Evolutionary conservation across 129 eudicot species (phyloP).

Genomic region (Glebionis coronaria): DNA sequence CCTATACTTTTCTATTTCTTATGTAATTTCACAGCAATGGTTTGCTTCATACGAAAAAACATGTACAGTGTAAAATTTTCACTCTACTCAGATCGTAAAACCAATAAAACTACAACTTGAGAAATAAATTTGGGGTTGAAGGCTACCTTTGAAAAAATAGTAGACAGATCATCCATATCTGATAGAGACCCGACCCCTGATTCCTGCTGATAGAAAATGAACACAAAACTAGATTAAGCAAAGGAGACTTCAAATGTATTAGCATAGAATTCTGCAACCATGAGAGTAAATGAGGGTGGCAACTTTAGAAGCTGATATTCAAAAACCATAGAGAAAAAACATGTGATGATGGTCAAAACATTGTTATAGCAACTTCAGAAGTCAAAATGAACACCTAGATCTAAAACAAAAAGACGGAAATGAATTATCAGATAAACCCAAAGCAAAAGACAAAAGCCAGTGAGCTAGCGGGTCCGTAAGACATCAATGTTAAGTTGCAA

Average conservation of each 20-base stretch:
- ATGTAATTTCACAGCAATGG: not conserved
- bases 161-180: constrained; percentile 87
- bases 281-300: constrained; percentile 9
- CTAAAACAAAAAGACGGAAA: not conserved
- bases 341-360: not conserved
- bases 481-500: not conserved
- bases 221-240: constrained; percentile 21
- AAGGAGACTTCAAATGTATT: constrained; percentile 12
- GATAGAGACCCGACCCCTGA: constrained; percentile 70
- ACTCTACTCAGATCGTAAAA: not conserved
- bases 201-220: constrained; percentile 47
- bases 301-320: not conserved
- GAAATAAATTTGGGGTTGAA: constrained; percentile 15
- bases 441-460: no score
- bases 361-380: not conserved
- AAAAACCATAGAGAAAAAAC: not conserved
- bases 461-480: not conserved
- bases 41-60: not conserved
- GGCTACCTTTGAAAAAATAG: constrained; percentile 85
- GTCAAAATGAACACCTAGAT: constrained; percentile 4
- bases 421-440: not conserved
- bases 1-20: not conserved
- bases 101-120: not conserved
- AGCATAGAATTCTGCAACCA: constrained; percentile 7
- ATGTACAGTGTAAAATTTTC: not conserved